Conservation (phyloP, 139 green algal species). For the Klebsormidium nitens region DNA sequence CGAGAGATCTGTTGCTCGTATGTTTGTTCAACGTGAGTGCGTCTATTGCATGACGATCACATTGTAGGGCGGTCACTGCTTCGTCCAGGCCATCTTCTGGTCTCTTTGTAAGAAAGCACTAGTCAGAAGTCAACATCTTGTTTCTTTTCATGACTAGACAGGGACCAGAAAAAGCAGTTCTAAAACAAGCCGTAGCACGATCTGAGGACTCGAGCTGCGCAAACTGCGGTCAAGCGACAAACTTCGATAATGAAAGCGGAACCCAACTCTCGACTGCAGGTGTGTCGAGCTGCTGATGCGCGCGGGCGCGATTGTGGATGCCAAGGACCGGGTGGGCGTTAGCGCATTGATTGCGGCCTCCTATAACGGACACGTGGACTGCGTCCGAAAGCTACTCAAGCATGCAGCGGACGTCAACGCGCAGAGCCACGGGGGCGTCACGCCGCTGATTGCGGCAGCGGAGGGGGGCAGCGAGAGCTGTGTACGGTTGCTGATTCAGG, state of each 20-base stretch:
- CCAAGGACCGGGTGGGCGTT: constrained; percentile 22
- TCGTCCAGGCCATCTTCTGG: too few species aligned
- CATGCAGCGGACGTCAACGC: constrained; percentile 9
- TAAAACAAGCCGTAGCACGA: too few species aligned
- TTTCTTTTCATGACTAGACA: too few species aligned
- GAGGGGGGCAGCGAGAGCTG: constrained; percentile 5
- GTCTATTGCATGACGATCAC: constrained; percentile 11
- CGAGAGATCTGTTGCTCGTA: not conserved
- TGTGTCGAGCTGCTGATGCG: constrained; percentile 16
- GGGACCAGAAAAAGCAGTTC: too few species aligned
- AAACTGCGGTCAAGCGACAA: too few species aligned
- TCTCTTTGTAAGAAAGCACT: too few species aligned
- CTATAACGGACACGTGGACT: constrained; percentile 21
- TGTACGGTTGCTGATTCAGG: constrained; percentile 14
- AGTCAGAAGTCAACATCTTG: too few species aligned
- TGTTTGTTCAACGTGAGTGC: not conserved
- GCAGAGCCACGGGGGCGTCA: constrained; percentile 20
- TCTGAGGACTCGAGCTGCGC: too few species aligned
- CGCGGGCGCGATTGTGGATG: not conserved
- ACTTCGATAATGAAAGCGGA: too few species aligned
- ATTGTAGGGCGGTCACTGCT: too few species aligned
- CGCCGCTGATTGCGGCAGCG: constrained; percentile 23
- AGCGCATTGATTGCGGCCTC: constrained; percentile 20
- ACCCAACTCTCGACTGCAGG: too few species aligned
- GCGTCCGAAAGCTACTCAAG: not conserved